phyloP scores from a whole-genome alignment of 352 stramenopile genomes.

The Globisporangium middletonii region DNA sequence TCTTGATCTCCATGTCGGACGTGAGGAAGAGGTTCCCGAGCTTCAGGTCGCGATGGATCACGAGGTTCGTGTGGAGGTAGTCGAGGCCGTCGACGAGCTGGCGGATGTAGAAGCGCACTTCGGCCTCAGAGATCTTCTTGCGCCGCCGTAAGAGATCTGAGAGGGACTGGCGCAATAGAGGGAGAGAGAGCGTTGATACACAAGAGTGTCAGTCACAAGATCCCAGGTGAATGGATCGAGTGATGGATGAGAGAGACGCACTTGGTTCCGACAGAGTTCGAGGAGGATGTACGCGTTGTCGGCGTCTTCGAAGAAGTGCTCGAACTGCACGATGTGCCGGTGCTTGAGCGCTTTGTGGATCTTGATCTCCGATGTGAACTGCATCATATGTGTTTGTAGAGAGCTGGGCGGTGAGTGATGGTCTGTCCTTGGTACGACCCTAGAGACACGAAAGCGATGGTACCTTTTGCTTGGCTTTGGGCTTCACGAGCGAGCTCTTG shows the following conservation, averaged over 20 bases:
- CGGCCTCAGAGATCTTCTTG: conserved; percentile 93
- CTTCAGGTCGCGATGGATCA: conserved; percentile 98
- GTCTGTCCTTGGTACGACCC: neutral
- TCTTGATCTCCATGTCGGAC: conserved; percentile 93
- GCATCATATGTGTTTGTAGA: conserved; percentile 8
- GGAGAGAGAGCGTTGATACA: neutral
- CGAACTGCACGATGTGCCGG: conserved; percentile 94
- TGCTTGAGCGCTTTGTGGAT: conserved; percentile 97
- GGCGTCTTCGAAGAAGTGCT: conserved; percentile 98
- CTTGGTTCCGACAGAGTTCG: conserved; percentile 95
- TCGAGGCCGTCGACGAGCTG: conserved; percentile 89
- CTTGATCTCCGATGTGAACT: conserved; percentile 96
- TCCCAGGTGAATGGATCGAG: neutral
- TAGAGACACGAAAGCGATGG: too few species aligned
- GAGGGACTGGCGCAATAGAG: conserved; percentile 66
- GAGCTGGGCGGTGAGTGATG: conserved; percentile 25
- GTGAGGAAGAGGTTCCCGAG: conserved; percentile 97
- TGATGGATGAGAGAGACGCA: conserved; percentile 9
- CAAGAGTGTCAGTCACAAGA: neutral
- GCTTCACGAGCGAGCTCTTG: conserved; percentile 96
- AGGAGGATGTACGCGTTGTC: conserved; percentile 97
- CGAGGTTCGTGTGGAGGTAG: conserved; percentile 93
- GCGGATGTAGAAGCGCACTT: conserved; percentile 92
- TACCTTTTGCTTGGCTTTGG: conserved; percentile 95
- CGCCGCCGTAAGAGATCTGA: conserved; percentile 94